Percentiles rank a stretch among this genome's conserved stretches.
phyloP scores from a whole-genome alignment of 371 early-diverging fungal species.

The Blakeslea trispora region DNA sequence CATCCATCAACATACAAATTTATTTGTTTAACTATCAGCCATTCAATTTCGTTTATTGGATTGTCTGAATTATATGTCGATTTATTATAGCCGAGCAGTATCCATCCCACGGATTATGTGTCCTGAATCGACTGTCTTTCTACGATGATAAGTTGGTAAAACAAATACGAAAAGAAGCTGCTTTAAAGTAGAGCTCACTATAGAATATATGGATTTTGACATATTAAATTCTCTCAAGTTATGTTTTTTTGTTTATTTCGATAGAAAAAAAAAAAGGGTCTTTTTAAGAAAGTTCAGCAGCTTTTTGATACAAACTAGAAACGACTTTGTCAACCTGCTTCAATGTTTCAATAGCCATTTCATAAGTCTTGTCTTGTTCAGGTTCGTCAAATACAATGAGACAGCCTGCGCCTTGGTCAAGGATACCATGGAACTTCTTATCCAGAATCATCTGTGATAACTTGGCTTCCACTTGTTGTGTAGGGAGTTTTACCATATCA shows the following conservation, averaged over 20 bases:
- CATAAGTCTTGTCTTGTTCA: slow-evolving; percentile 89
- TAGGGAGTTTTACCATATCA: slow-evolving; percentile 87
- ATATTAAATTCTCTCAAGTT: no score
- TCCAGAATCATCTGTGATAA: slow-evolving; percentile 99
- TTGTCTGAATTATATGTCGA: no score
- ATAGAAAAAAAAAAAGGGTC: not conserved
- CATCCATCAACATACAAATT: no score
- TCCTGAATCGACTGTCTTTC: no score
- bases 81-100: no score
- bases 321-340: slow-evolving; percentile 95
- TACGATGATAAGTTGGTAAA: no score
- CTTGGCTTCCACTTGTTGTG: slow-evolving; percentile 91
- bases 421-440: slow-evolving; percentile 91
- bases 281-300: slow-evolving; percentile 28
- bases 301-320: slow-evolving; percentile 93
- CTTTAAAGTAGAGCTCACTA: no score
- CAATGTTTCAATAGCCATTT: slow-evolving; percentile 90
- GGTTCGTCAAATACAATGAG: slow-evolving; percentile 93
- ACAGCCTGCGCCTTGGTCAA: slow-evolving; percentile 97
- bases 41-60: no score
- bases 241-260: not conserved
- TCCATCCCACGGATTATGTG: no score
- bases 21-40: no score
- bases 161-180: no score
- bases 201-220: no score